These are phyloP conservation scores for Hemileccinum hortonii DNA, from an alignment of 1,284 basidiomycete genomes.

Conservation along the genomic window DNA sequence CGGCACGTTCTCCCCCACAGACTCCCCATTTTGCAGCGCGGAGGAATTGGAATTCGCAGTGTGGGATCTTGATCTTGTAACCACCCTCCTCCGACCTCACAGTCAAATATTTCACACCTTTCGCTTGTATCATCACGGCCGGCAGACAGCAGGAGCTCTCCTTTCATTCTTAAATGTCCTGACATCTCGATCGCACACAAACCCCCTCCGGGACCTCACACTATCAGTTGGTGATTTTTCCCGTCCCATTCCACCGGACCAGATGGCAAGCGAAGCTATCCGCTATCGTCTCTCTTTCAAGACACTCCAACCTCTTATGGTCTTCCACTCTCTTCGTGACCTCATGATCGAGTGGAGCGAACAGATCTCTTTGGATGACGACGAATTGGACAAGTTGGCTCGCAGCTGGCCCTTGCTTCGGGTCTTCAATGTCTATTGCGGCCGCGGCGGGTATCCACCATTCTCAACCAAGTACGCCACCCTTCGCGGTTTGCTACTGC, in stretches of 20 bases:
- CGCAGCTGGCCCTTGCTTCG: constrained; percentile 12
- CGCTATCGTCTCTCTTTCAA: constrained; percentile 11
- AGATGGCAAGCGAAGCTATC: constrained; percentile 8
- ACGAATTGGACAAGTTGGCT: constrained; percentile 10
- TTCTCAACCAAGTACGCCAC: constrained; percentile 14
- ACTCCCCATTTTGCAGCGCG: not conserved
- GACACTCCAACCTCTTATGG: constrained; percentile 6
- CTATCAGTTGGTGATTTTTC: not conserved
- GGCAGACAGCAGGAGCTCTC: not conserved
- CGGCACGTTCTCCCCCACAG: not conserved
- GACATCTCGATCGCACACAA: not conserved
- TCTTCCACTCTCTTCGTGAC: constrained; percentile 1
- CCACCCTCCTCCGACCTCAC: constrained; percentile 10
- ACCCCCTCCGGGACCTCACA: constrained; percentile 1
- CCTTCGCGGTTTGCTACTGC: constrained; percentile 10
- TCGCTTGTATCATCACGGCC: not conserved
- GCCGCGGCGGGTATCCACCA: constrained; percentile 8
- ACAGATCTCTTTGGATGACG: constrained; percentile 15
- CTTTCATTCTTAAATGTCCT: constrained; percentile 8
- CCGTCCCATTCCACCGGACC: not conserved
- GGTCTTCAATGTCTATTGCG: constrained; percentile 7
- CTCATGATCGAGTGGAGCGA: constrained; percentile 15
- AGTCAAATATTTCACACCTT: constrained; percentile 11
- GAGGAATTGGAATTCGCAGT: constrained; percentile 7
- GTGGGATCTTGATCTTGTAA: constrained; percentile 12